A percentile compares a stretch with the other conserved stretches of the same genome.
These are phyloP conservation scores for Fusarium austroafricanum DNA, from an alignment of 2,329 filamentous ascomycete genomes.

Conservation along the genomic window DNA sequence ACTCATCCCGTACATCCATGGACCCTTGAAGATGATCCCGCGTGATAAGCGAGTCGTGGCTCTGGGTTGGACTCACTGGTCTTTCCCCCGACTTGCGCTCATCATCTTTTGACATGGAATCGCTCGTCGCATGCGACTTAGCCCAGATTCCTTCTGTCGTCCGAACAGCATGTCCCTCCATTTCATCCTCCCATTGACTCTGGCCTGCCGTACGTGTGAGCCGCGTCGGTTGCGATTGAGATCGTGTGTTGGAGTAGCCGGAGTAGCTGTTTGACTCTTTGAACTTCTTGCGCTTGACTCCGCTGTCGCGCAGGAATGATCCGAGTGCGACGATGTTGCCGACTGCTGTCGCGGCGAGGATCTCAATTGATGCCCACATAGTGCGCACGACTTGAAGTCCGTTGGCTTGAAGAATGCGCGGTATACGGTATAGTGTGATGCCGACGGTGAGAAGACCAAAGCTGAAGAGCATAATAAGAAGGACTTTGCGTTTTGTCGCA, in stretches of 20 bases:
- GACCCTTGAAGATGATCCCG: slow-evolving; percentile 36
- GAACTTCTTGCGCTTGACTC: slow-evolving; percentile 86
- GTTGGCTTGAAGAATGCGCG: slow-evolving; percentile 73
- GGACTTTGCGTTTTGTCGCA: slow-evolving; percentile 77
- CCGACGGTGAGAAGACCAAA: slow-evolving; percentile 79
- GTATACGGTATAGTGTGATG: slow-evolving; percentile 81
- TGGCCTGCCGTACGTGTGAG: slow-evolving; percentile 35
- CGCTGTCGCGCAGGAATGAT: slow-evolving; percentile 88
- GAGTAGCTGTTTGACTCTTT: slow-evolving; percentile 62
- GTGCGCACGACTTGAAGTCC: slow-evolving; percentile 86
- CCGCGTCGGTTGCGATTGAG: slow-evolving; percentile 36
- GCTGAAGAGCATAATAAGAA: slow-evolving; percentile 81
- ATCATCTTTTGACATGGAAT: slow-evolving; percentile 39
- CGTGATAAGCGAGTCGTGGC: slow-evolving; percentile 46
- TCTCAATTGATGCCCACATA: slow-evolving; percentile 86
- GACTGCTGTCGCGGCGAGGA: slow-evolving; percentile 84
- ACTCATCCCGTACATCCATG: slow-evolving; percentile 24
- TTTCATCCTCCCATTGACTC: slow-evolving; percentile 45
- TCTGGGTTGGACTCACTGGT: slow-evolving; percentile 43
- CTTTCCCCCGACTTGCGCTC: slow-evolving; percentile 33
- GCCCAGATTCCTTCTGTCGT: slow-evolving; percentile 46
- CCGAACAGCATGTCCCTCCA: slow-evolving; percentile 26
- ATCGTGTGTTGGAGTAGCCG: slow-evolving; percentile 44
- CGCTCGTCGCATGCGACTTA: slow-evolving; percentile 34
- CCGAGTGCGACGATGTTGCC: slow-evolving; percentile 89